phyloP scores from a whole-genome alignment of 495 filamentous ascomycete species.

The Bacidia gigantensis region DNA sequence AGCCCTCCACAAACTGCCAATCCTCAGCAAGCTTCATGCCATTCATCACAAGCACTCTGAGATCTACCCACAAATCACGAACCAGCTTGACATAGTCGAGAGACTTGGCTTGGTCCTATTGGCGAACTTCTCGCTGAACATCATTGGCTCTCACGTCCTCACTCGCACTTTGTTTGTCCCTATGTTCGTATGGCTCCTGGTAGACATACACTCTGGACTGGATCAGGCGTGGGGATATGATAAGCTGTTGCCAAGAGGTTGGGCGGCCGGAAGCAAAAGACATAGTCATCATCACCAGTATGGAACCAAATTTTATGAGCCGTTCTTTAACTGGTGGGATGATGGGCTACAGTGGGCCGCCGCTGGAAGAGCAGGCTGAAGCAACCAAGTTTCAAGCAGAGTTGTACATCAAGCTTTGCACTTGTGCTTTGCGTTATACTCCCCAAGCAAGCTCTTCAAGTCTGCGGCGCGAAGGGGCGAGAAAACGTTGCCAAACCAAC shows the following conservation, averaged over 20 bases:
- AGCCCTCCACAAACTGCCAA: conserved; percentile 19
- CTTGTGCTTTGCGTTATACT: conserved; percentile 16
- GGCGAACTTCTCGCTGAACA: conserved; percentile 25
- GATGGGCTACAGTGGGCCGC: conserved; percentile 5
- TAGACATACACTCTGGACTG: conserved; percentile 25
- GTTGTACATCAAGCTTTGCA: background rate
- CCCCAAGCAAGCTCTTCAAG: conserved; percentile 17
- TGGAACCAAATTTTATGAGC: conserved; percentile 16
- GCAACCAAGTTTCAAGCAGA: background rate
- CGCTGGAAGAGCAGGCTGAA: background rate
- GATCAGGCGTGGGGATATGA: conserved; percentile 24
- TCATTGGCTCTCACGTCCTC: conserved; percentile 24
- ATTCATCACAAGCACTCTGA: conserved; percentile 22
- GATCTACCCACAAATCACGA: conserved; percentile 25
- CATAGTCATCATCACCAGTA: conserved; percentile 21
- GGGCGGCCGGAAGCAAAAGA: conserved; percentile 21
- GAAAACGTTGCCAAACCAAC: conserved; percentile 20
- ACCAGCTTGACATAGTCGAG: conserved; percentile 21
- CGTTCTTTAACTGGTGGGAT: conserved; percentile 26
- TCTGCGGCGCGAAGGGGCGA: conserved; percentile 21
- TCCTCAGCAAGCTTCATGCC: conserved; percentile 14
- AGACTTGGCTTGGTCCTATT: conserved; percentile 21
- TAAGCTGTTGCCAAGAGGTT: conserved; percentile 21
- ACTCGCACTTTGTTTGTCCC: conserved; percentile 25
- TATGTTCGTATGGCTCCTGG: conserved; percentile 22